Base-by-base conservation (phyloP, 2,329 filamentous ascomycete genomes). In the Trichoderma koningiopsis region DNA sequence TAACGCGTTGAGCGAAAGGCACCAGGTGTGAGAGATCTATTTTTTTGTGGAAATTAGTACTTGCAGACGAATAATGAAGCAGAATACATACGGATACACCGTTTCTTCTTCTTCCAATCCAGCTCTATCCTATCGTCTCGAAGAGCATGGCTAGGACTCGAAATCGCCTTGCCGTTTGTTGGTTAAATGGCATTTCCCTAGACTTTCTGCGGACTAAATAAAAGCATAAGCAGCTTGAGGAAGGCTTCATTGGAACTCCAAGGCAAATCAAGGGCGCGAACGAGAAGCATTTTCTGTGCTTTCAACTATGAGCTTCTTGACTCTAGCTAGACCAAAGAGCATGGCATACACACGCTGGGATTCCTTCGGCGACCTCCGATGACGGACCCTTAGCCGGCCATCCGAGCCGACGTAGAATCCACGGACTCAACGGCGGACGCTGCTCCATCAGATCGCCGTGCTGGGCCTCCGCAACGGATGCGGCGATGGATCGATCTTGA, bases 401-500 rank as follows among this genome's bases (percentile, higher is more conserved):
- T 8, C 63, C 63, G 63, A 66, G 14, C 63, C 53, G 63, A 66
- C 31, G 22, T 37, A 37, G 27, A 58, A 13, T n/a, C 27, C 29
- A 27, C 52, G 62, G 49, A 35, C 35, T 33, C 29, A 13, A n/a
- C 27, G 27, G 52, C 52, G 62, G 49, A 27, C 35, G 16, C n/a
- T 65, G 24, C 35, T 33, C 49, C 61, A n/a, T 55, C 33, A 37
- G 24, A 53, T 27, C 47, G 40, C 47, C 60, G 60, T 55, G 22
- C 10, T 53, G 47, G 27, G 13, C 31, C 7, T 31, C 61, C 61
- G 33, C 31, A 11, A 33, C 31, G 47, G 31, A 8, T 40, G 33
- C 33, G 33, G 35, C 58, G 22, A 24, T 47, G 22, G 22, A 14
- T 43, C n/a, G 19, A 57, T 56, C 35, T 33, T 27, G 29, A 27